A percentile compares a stretch with the other conserved stretches of the same genome.
phyloP scores from a whole-genome alignment of 2,329 filamentous ascomycete species.

The Xylariales sp. region DNA sequence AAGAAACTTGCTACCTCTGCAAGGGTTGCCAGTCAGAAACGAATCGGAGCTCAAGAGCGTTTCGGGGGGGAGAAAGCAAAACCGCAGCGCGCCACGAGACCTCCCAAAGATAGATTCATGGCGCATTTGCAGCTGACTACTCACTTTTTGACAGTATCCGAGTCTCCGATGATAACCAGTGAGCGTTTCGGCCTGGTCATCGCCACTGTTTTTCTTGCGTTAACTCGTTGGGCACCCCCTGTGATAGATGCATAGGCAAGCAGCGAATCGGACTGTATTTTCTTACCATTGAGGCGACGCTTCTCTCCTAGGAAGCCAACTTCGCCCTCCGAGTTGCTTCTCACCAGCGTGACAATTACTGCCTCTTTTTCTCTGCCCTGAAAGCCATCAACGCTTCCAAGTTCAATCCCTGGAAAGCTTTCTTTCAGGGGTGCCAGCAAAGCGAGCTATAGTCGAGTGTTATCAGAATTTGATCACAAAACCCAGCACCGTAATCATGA shows the following conservation, averaged over 20 bases:
- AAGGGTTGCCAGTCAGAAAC: slow-evolving; percentile 10
- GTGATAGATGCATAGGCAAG: background rate
- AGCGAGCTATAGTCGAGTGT: slow-evolving; percentile 56
- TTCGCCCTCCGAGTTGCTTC: slow-evolving; percentile 81
- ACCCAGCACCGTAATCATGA: no score
- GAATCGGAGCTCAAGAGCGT: slow-evolving; percentile 14
- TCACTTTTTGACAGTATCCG: slow-evolving; percentile 85
- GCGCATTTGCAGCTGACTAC: slow-evolving; percentile 29
- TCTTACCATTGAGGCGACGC: slow-evolving; percentile 82
- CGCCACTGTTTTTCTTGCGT: slow-evolving; percentile 59
- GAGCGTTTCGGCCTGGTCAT: slow-evolving; percentile 95
- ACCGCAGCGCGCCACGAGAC: background rate
- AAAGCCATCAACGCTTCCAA: slow-evolving; percentile 97
- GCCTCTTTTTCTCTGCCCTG: slow-evolving; percentile 97
- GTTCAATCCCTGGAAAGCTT: slow-evolving; percentile 75
- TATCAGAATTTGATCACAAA: slow-evolving; percentile 4
- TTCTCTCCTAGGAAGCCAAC: slow-evolving; percentile 94
- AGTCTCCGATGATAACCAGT: slow-evolving; percentile 87
- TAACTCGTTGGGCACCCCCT: slow-evolving; percentile 18
- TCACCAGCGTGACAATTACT: slow-evolving; percentile 86
- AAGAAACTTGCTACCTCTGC: slow-evolving; percentile 78
- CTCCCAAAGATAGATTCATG: slow-evolving; percentile 4
- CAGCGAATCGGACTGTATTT: slow-evolving; percentile 2
- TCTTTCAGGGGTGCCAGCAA: slow-evolving; percentile 78
- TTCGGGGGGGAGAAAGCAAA: background rate